Conservation (phyloP, 306 rosid species). For the Vigna angularis region DNA sequence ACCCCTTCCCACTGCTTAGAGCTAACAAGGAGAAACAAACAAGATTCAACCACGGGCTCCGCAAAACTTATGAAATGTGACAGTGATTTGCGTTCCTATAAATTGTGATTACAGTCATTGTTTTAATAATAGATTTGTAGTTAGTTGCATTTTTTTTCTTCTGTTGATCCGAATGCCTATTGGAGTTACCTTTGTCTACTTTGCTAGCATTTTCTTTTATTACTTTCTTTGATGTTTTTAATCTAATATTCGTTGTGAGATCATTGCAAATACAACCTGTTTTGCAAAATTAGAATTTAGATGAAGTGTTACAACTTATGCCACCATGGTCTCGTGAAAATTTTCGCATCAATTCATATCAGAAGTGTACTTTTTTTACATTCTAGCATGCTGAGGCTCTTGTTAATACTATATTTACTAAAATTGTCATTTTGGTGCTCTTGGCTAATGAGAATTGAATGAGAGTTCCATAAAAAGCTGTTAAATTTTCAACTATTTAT, state of each 20-base stretch:
- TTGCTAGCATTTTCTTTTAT: background rate
- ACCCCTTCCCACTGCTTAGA: background rate
- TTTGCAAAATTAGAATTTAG: background rate
- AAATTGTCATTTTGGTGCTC: background rate
- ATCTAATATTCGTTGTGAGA: slow-evolving; percentile 1
- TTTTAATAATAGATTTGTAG: background rate
- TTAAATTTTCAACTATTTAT: background rate
- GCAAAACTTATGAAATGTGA: slow-evolving; percentile 8
- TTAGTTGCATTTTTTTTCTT: slow-evolving; percentile 4
- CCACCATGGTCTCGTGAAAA: background rate
- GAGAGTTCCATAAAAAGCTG: slow-evolving; percentile 12
- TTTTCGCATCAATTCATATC: background rate
- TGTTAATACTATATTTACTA: background rate
- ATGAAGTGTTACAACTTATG: slow-evolving; percentile 16
- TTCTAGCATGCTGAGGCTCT: background rate
- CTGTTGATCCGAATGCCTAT: background rate
- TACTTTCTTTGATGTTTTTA: background rate
- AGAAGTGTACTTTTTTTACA: background rate
- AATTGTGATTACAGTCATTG: slow-evolving; percentile 12
- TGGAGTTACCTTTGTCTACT: slow-evolving; percentile 6
- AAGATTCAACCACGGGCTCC: background rate
- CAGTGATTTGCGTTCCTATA: slow-evolving; percentile 11
- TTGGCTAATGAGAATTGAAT: slow-evolving; percentile 16
- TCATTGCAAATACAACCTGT: background rate
- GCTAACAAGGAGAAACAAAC: too few species aligned